phyloP scores from a whole-genome alignment of 1,139 yeast species.

The Magnusiomyces suaveolens region DNA sequence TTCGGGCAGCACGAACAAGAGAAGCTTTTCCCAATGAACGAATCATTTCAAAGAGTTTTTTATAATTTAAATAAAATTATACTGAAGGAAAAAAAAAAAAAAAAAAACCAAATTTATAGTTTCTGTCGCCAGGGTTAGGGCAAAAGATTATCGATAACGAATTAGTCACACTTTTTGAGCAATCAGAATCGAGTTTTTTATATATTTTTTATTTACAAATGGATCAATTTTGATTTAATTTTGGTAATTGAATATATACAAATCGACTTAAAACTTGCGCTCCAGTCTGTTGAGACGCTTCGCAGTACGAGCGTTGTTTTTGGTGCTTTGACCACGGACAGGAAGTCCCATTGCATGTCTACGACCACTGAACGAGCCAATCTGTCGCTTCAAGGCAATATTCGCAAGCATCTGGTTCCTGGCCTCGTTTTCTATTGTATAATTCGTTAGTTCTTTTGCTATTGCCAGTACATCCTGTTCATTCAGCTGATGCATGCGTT shows the following conservation, averaged over 20 bases:
- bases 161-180: too few species aligned
- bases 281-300: constrained; percentile 57
- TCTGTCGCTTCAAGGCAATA: constrained; percentile 68
- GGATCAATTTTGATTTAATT: too few species aligned
- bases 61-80: too few species aligned
- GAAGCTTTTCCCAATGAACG: constrained; percentile 11
- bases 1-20: constrained; percentile 6
- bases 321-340: constrained; percentile 88
- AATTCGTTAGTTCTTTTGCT: constrained; percentile 74
- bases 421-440: constrained; percentile 80
- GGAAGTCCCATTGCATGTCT: constrained; percentile 82
- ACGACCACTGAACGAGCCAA: constrained; percentile 79
- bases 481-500: constrained; percentile 86
- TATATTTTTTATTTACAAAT: too few species aligned
- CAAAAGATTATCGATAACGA: too few species aligned
- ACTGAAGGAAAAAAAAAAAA: too few species aligned
- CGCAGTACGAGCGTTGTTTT: constrained; percentile 85
- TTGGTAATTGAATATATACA: too few species aligned
- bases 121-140: too few species aligned
- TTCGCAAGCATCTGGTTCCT: constrained; percentile 69
- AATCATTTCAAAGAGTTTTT: too few species aligned
- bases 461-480: constrained; percentile 82
- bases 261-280: constrained; percentile 7
- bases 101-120: too few species aligned
- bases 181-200: too few species aligned